Conservation (phyloP, 352 stramenopile species). For the Phytophthora tentaculata region DNA sequence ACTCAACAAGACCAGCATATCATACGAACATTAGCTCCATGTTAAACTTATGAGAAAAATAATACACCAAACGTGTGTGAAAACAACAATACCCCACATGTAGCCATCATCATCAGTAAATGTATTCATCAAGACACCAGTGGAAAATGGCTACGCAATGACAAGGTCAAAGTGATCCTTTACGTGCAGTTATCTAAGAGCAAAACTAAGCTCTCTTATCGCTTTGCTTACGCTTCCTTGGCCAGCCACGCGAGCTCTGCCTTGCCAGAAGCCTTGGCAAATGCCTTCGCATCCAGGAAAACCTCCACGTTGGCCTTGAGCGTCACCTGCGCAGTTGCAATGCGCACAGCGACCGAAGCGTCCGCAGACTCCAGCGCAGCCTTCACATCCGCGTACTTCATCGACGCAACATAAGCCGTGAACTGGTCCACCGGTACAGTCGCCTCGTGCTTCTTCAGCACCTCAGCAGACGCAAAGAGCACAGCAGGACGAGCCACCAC, state of each 20-base stretch:
- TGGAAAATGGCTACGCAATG: background rate
- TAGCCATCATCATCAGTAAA: background rate
- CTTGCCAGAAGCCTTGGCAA: constrained; percentile 47
- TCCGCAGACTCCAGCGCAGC: constrained; percentile 40
- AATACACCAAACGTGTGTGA: constrained; percentile 30
- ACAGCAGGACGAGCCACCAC: constrained; percentile 75
- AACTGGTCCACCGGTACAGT: constrained; percentile 53
- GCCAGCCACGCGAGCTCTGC: constrained; percentile 58
- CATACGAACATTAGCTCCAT: constrained; percentile 38
- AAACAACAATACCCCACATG: constrained; percentile 12
- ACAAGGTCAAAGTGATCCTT: constrained; percentile 9
- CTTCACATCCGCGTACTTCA: constrained; percentile 87
- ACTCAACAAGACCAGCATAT: constrained; percentile 18
- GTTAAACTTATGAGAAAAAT: constrained; percentile 45
- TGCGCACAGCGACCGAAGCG: constrained; percentile 53
- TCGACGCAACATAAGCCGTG: constrained; percentile 73
- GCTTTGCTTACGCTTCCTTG: constrained; percentile 6
- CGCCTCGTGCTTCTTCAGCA: constrained; percentile 51
- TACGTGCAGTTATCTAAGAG: constrained; percentile 24
- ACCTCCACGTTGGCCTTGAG: constrained; percentile 68
- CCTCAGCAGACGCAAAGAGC: constrained; percentile 63
- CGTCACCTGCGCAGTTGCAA: constrained; percentile 47
- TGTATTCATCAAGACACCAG: background rate
- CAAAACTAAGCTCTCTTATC: background rate
- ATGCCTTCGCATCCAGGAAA: constrained; percentile 80